Percentiles rank a stretch among this genome's conserved stretches.
Conservation (phyloP, 495 filamentous ascomycete species). For the Aspergillus affinis region DNA sequence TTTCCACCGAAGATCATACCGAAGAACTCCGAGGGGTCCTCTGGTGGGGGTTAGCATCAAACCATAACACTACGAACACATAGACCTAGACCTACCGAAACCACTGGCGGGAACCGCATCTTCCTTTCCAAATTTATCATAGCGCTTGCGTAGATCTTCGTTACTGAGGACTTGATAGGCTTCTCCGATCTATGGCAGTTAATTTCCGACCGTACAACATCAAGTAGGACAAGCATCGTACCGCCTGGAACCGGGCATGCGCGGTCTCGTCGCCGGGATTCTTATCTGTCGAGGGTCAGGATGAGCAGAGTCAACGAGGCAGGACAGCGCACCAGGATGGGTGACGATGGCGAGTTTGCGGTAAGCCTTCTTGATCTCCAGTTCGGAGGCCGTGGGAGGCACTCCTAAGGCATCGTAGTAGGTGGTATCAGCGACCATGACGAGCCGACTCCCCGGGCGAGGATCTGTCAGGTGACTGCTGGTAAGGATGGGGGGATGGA, state of each 20-base stretch:
- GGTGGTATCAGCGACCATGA: slow-evolving; percentile 79
- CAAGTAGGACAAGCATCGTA: slow-evolving; percentile 34
- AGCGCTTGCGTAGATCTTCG: slow-evolving; percentile 78
- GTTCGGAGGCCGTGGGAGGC: slow-evolving; percentile 80
- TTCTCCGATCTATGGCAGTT: slow-evolving; percentile 69
- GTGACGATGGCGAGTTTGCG: slow-evolving; percentile 86
- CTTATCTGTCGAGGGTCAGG: slow-evolving; percentile 64
- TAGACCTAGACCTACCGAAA: slow-evolving; percentile 60
- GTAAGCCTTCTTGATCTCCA: slow-evolving; percentile 99
- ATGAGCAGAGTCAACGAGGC: background rate
- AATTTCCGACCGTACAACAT: background rate
- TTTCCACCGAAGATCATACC: slow-evolving; percentile 97
- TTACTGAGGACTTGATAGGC: slow-evolving; percentile 97
- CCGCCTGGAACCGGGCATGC: slow-evolving; percentile 85
- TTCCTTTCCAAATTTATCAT: slow-evolving; percentile 97
- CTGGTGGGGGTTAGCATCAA: slow-evolving; percentile 39
- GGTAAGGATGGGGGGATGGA: background rate
- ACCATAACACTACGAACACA: background rate
- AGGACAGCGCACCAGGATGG: slow-evolving; percentile 55
- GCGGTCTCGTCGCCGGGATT: slow-evolving; percentile 97
- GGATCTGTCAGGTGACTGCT: background rate
- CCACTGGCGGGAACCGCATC: slow-evolving; percentile 81
- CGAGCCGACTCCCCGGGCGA: too few species aligned
- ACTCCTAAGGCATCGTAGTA: slow-evolving; percentile 94
- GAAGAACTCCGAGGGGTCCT: slow-evolving; percentile 97